These are phyloP conservation scores for Ustilago curta DNA, from an alignment of 1,284 basidiomycete genomes.

Conservation along the genomic window DNA sequence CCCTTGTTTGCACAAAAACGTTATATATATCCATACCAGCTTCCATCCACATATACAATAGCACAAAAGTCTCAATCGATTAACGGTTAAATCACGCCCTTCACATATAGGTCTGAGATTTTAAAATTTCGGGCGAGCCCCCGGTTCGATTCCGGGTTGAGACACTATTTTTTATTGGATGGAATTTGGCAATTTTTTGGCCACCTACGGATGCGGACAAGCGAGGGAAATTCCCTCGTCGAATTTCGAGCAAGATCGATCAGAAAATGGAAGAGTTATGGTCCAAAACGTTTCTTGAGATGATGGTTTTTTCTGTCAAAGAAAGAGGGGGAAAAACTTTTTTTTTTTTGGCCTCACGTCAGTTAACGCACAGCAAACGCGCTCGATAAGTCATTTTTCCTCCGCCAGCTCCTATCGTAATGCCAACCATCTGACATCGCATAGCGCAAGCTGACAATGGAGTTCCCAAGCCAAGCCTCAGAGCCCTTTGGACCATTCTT, in stretches of 20 bases:
- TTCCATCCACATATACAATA: neutral
- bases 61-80: conserved; percentile 26
- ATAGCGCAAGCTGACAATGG: no score
- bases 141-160: conserved; percentile 53
- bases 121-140: conserved; percentile 31
- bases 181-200: no score
- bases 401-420: no score
- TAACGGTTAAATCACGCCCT: conserved; percentile 55
- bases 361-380: neutral
- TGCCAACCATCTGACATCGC: no score
- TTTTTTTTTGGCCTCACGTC: neutral
- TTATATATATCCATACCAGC: conserved; percentile 3
- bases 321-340: no score
- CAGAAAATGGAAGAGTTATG: conserved; percentile 16
- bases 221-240: conserved; percentile 3
- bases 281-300: conserved; percentile 10
- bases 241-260: conserved; percentile 18
- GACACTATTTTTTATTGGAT: no score
- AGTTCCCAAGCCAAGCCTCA: no score
- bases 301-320: conserved; percentile 23
- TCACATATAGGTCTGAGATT: conserved; percentile 28
- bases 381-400: no score
- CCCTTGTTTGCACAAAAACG: neutral
- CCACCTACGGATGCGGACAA: neutral
- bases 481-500: no score